Evolutionary conservation across 2,329 filamentous ascomycete species (phyloP).

Genomic region (Sporothrix dimorphospora): DNA sequence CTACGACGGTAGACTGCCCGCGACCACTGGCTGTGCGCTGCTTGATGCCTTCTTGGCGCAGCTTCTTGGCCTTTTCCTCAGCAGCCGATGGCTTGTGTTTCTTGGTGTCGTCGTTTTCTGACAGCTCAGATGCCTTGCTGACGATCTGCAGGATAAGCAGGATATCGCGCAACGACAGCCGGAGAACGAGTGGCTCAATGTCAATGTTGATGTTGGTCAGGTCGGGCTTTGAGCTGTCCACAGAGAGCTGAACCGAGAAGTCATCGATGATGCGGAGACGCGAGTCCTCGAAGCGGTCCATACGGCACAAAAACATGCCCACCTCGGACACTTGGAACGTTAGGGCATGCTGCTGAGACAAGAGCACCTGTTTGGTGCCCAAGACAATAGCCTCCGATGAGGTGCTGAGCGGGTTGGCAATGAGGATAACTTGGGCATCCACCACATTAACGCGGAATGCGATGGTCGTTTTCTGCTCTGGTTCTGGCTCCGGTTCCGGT

Average conservation of each 20-base stretch:
- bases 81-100: slow-evolving; percentile 47
- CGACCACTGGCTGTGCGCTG: slow-evolving; percentile 61
- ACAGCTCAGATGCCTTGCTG: slow-evolving; percentile 86
- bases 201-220: slow-evolving; percentile 82
- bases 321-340: slow-evolving; percentile 92
- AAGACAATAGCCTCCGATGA: slow-evolving; percentile 96
- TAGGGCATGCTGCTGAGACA: slow-evolving; percentile 91
- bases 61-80: slow-evolving; percentile 60
- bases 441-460: slow-evolving; percentile 93
- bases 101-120: slow-evolving; percentile 59
- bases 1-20: slow-evolving; percentile 55
- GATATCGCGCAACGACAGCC: slow-evolving; percentile 91
- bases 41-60: slow-evolving; percentile 54
- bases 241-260: slow-evolving; percentile 86
- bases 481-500: slow-evolving; percentile 15
- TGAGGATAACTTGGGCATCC: slow-evolving; percentile 93
- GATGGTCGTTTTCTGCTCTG: slow-evolving; percentile 64
- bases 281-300: slow-evolving; percentile 95
- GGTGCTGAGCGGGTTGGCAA: slow-evolving; percentile 87
- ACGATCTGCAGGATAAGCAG: slow-evolving; percentile 91
- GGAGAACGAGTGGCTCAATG: slow-evolving; percentile 86
- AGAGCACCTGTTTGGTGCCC: slow-evolving; percentile 87
- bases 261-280: slow-evolving; percentile 92
- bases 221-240: slow-evolving; percentile 69
- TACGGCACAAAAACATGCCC: slow-evolving; percentile 97